phyloP scores from a whole-genome alignment of 305 asterid species.

The Solanum hybrid region DNA sequence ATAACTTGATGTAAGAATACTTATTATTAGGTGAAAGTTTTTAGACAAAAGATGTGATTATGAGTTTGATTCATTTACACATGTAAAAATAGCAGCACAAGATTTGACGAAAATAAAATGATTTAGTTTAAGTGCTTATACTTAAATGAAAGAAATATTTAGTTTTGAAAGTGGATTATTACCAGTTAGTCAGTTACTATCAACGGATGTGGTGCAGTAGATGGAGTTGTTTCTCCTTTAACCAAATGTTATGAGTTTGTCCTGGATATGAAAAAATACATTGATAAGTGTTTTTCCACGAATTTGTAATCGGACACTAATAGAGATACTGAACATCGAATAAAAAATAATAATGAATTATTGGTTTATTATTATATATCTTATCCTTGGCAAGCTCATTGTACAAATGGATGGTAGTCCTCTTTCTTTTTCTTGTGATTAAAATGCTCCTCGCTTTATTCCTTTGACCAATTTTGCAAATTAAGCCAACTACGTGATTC shows the following conservation, averaged over 20 bases:
- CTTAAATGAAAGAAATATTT: not conserved
- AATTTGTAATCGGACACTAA: no score
- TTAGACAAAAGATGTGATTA: not conserved
- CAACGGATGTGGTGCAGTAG: not conserved
- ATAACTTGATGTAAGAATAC: not conserved
- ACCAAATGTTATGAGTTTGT: no score
- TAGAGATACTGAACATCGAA: no score
- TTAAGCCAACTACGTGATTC: not conserved
- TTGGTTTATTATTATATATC: not conserved
- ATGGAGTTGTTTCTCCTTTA: no score
- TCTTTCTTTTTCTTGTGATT: not conserved
- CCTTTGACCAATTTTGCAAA: not conserved
- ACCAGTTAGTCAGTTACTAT: no score
- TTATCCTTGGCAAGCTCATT: not conserved
- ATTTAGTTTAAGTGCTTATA: not conserved
- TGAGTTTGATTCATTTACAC: not conserved
- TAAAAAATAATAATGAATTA: no score
- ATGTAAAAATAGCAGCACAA: not conserved
- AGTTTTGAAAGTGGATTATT: not conserved
- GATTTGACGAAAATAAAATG: not conserved
- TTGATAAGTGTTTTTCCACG: no score
- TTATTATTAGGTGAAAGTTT: not conserved
- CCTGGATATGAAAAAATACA: not conserved
- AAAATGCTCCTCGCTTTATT: not conserved
- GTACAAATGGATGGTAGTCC: not conserved